Evolutionary conservation across 305 asterid species (phyloP).

Genomic region (Solanum hybrid): DNA sequence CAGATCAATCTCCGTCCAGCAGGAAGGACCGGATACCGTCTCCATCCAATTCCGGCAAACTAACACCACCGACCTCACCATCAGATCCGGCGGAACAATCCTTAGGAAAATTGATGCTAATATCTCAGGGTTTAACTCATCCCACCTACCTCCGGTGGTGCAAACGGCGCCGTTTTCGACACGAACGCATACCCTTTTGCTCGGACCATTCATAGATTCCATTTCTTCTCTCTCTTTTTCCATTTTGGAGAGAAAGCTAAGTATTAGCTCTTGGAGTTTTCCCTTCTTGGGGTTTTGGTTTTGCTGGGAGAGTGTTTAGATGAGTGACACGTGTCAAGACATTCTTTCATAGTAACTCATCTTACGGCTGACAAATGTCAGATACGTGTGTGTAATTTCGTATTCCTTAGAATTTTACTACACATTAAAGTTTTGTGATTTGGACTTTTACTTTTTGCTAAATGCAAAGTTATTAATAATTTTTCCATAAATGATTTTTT

Average conservation of each 20-base stretch:
- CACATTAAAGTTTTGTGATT: background rate
- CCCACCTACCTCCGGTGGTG: slow-evolving; percentile 1
- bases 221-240: background rate
- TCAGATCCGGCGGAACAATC: slow-evolving; percentile 1
- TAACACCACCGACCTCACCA: slow-evolving; percentile 9
- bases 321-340: background rate
- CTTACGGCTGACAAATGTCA: background rate
- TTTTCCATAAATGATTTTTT: background rate
- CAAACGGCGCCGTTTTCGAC: background rate
- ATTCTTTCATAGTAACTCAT: background rate
- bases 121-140: slow-evolving; percentile 7
- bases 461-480: background rate
- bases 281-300: background rate
- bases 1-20: slow-evolving; percentile 14
- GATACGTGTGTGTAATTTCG: background rate
- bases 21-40: slow-evolving; percentile 7
- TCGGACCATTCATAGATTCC: background rate
- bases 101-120: slow-evolving; percentile 4
- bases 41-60: slow-evolving; percentile 16
- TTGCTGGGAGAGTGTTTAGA: background rate
- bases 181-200: background rate
- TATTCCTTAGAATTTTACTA: background rate
- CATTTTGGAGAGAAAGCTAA: background rate
- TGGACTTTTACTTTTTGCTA: background rate
- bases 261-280: background rate